Conservation (phyloP, 2,329 filamentous ascomycete genomes). For the Drechslerella stenobrocha region DNA sequence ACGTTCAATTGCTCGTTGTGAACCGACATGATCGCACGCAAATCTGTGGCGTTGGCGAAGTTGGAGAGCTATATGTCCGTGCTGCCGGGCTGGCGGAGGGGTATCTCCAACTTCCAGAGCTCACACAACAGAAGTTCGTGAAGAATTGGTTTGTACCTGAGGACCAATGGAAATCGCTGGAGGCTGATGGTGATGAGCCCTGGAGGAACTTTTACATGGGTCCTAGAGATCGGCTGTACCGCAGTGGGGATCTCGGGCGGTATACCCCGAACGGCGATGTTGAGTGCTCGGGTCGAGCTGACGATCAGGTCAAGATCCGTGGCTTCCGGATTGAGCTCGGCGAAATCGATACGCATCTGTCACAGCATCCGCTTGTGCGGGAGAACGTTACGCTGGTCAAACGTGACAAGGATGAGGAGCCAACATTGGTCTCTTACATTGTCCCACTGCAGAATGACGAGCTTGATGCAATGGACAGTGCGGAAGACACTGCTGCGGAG, state of each 20-base stretch:
- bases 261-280: constrained; percentile 72
- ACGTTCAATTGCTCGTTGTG: constrained; percentile 86
- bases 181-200: constrained; percentile 64
- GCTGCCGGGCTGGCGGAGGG: constrained; percentile 82
- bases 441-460: constrained; percentile 63
- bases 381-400: constrained; percentile 85
- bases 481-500: constrained; percentile 60
- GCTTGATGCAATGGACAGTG: constrained; percentile 51
- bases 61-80: constrained; percentile 80
- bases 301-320: constrained; percentile 92
- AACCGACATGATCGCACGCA: constrained; percentile 67
- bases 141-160: constrained; percentile 83
- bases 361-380: constrained; percentile 71
- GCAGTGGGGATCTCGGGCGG: constrained; percentile 81
- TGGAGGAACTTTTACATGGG: constrained; percentile 81
- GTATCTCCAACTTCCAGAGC: constrained; percentile 65
- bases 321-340: constrained; percentile 93
- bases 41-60: constrained; percentile 76
- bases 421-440: constrained; percentile 83
- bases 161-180: constrained; percentile 67
- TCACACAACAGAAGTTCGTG: constrained; percentile 76
- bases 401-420: constrained; percentile 81
- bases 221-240: constrained; percentile 81
- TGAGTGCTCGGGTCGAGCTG: constrained; percentile 76
- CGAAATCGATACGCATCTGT: constrained; percentile 85